Evolutionary conservation across 352 stramenopile species (phyloP).

Genomic region (Pythium plurisporium): DNA sequence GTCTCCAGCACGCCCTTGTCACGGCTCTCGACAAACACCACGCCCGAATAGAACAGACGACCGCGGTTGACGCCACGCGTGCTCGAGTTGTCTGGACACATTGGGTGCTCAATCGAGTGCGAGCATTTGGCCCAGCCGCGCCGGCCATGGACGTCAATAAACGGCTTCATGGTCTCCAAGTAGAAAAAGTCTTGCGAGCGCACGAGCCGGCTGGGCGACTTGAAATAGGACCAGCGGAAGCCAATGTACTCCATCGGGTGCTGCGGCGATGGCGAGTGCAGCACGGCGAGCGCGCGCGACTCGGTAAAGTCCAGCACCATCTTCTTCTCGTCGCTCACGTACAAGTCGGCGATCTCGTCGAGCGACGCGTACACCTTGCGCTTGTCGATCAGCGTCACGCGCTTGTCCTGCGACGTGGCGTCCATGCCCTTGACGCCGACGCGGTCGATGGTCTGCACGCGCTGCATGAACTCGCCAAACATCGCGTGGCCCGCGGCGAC

Average conservation of each 20-base stretch:
- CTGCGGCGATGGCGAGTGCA: conserved; percentile 32
- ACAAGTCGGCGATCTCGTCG: conserved; percentile 64
- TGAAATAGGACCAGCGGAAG: conserved; percentile 67
- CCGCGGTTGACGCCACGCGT: conserved; percentile 43
- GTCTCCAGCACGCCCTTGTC: conserved; percentile 41
- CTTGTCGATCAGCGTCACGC: conserved; percentile 48
- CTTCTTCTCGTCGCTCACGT: conserved; percentile 55
- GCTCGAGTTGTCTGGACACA: conserved; percentile 48
- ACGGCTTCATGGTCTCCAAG: conserved; percentile 68
- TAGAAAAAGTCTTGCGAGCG: conserved; percentile 75
- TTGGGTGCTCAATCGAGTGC: conserved; percentile 64
- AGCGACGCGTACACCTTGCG: conserved; percentile 56
- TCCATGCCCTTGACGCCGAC: conserved; percentile 21
- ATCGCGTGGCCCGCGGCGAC: conserved; percentile 16
- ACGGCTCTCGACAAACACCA: conserved; percentile 66
- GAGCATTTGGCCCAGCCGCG: conserved; percentile 65
- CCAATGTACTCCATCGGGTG: conserved; percentile 50
- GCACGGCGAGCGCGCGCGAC: conserved; percentile 43
- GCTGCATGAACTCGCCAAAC: conserved; percentile 24
- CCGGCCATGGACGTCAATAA: conserved; percentile 41
- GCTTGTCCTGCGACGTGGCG: conserved; percentile 30
- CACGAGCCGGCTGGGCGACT: conserved; percentile 51
- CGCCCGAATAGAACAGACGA: conserved; percentile 53
- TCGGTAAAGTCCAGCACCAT: conserved; percentile 75
- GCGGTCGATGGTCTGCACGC: conserved; percentile 20